Base-by-base conservation (phyloP, 2,329 filamentous ascomycete species). In the Fusarium ramigenum region DNA sequence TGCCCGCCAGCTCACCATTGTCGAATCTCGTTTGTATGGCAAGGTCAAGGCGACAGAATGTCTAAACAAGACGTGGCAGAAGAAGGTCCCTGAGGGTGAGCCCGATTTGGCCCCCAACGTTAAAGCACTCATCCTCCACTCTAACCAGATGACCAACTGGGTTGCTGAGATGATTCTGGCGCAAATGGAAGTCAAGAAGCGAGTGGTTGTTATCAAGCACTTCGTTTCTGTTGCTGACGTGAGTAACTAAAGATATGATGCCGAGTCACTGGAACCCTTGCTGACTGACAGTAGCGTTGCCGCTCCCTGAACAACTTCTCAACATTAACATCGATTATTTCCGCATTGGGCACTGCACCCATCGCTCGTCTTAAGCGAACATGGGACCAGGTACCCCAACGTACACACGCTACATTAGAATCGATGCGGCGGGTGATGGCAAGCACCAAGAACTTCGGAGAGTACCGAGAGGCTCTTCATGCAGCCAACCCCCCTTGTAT, bases 121-220 rank as follows among this genome's bases (percentile, higher is more conserved):
- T 76, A 98, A 98, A 84, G 93, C 95, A 15, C 88, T 99, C 71
- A 99, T 99, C 83, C 87, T 98, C 59, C 96, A 99, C 83, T 98
- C 96, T 1, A 99, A 99, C 79, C 96, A 98, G 82, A 91, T 99
- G 87, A 99, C 96, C 10, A 99, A 98, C 81, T 99, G 96, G 96
- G 96, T 98, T 57, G 96, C 96, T 36, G 96, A 98, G 82, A 98
- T 99, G 96, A 98, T 99, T 75, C 84, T 99, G 70, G 95, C 93
- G 1, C 96, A 99, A 82, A 90, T 92, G 77, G 96, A 99, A 80
- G 93, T 98, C 71, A 97, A 96, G 86, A 97, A 97, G 82, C 91
- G 96, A 77, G 96, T 98, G 32, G 93, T 97, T 39, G 96, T 99
- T 49, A 98, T 99, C 83, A 98, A 98, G 82, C 96, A 98, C 82